Evolutionary conservation across 2,329 filamentous ascomycete genomes (phyloP), one percentile per base, ranked within the genome.

Genomic region (Colletotrichum sp.): DNA sequence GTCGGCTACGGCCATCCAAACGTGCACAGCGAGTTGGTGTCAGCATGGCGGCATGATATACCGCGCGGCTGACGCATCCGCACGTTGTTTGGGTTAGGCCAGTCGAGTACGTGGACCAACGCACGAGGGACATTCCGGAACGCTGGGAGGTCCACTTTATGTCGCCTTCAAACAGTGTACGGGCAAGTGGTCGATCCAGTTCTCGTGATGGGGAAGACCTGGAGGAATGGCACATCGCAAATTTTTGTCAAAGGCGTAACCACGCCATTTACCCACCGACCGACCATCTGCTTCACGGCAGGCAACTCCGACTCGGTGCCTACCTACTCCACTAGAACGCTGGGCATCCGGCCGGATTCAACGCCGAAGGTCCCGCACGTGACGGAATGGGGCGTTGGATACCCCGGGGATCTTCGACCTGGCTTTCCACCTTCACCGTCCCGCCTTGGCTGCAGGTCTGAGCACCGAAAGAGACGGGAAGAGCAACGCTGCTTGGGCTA

Each of bases 91-190:
- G 26, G 28, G 26, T 62, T 62, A 62, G 59, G 59, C 71, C 71
- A 71, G 69, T 55, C 10, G 44, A 49, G 32, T 63, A n/a, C 8
- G 44, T 24, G 18, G 24, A 26, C 24, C 28, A 44, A 49, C 64
- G 66, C 71, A 71, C 71, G 66, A 74, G 71, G 66, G 66, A 8
- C 28, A 71, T 64, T 64, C 44, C 57, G 39, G 18, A 64, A n/a
- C 59, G 9, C 44, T 63, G 57, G 57, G 39, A 70, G 66, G 71
- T 16, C 65, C 57, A 55, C 65, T 4, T 30, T 28, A 24, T 13
- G 26, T n/a, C 12, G 21, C 39, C 28, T 3, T n/a, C 28, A 55
- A 18, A 30, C 69, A 8, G 52, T 26, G 52, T 57, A 28, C n/a
- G 52, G 26, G 30, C 39, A 66, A 16, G 30, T 71, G 44, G 26